These are phyloP conservation scores for Polygonum maritimum DNA, from an alignment of 148 eudicot genomes.

Conservation along the genomic window DNA sequence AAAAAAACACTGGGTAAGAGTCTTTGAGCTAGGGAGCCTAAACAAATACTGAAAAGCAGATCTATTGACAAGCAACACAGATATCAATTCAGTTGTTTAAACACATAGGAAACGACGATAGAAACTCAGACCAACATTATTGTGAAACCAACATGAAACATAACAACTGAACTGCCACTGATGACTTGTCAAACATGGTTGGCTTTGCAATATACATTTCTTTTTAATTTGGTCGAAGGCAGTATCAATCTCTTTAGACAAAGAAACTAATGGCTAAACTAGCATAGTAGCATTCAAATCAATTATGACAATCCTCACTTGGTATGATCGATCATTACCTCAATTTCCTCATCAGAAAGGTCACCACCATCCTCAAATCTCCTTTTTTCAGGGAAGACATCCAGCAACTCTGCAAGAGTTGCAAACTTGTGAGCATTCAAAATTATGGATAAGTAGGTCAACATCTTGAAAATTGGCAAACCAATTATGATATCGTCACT, in stretches of 20 bases:
- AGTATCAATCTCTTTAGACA: neutral
- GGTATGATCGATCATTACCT: slow-evolving; percentile 26
- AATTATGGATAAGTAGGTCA: neutral
- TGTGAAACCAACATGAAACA: neutral
- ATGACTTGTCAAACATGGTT: neutral
- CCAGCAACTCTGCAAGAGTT: slow-evolving; percentile 53
- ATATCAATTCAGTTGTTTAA: too few relatives aligned
- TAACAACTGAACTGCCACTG: neutral
- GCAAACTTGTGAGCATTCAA: neutral
- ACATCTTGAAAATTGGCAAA: neutral
- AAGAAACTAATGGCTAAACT: neutral
- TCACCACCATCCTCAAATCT: slow-evolving; percentile 69
- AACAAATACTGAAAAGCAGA: too few relatives aligned
- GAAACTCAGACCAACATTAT: neutral
- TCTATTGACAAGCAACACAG: too few relatives aligned
- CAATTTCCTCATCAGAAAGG: slow-evolving; percentile 60
- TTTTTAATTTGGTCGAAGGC: too few relatives aligned
- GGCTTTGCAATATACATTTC: neutral
- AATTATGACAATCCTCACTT: neutral
- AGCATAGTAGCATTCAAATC: neutral
- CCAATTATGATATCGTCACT: neutral
- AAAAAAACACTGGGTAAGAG: neutral
- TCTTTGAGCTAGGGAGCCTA: neutral
- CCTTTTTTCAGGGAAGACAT: slow-evolving; percentile 79
- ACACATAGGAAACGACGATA: neutral